A percentile compares a stretch with the other conserved stretches of the same genome.
These are phyloP conservation scores for Epithele typhae DNA, from an alignment of 768 basidiomycete species.

Conservation along the genomic window DNA sequence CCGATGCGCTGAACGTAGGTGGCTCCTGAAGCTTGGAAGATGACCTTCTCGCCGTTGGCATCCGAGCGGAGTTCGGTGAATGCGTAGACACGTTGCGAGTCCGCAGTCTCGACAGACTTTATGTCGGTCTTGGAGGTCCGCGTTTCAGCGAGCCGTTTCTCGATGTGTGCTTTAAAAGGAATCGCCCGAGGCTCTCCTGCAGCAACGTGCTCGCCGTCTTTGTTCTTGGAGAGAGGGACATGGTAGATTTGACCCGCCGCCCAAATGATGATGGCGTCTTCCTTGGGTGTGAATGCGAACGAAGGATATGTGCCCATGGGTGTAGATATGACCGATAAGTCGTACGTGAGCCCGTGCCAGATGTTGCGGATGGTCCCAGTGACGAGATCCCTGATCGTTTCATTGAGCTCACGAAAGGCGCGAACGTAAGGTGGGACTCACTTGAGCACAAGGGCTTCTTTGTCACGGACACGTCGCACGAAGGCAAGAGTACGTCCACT, in stretches of 20 bases:
- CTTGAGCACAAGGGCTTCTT: conserved; percentile 71
- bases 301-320: conserved; percentile 82
- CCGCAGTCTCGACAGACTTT: conserved; percentile 46
- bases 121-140: conserved; percentile 44
- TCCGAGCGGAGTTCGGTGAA: conserved; percentile 61
- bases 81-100: conserved; percentile 53
- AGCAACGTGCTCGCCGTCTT: conserved; percentile 47
- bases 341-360: conserved; percentile 69
- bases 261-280: conserved; percentile 66
- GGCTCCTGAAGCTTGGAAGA: conserved; percentile 66
- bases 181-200: conserved; percentile 42
- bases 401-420: not conserved
- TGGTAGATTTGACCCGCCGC: conserved; percentile 66
- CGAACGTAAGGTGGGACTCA: conserved; percentile 25
- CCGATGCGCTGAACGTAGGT: conserved; percentile 45
- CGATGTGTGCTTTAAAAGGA: conserved; percentile 58
- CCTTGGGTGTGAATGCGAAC: conserved; percentile 61
- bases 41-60: conserved; percentile 44
- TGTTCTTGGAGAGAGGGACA: conserved; percentile 52
- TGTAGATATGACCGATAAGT: conserved; percentile 57
- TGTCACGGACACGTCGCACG: conserved; percentile 68
- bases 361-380: conserved; percentile 62
- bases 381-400: conserved; percentile 47
- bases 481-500: conserved; percentile 70
- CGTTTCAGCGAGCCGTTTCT: conserved; percentile 63